Base-by-base conservation (phyloP, 2,329 filamentous ascomycete species). In the Beauveria australis region DNA sequence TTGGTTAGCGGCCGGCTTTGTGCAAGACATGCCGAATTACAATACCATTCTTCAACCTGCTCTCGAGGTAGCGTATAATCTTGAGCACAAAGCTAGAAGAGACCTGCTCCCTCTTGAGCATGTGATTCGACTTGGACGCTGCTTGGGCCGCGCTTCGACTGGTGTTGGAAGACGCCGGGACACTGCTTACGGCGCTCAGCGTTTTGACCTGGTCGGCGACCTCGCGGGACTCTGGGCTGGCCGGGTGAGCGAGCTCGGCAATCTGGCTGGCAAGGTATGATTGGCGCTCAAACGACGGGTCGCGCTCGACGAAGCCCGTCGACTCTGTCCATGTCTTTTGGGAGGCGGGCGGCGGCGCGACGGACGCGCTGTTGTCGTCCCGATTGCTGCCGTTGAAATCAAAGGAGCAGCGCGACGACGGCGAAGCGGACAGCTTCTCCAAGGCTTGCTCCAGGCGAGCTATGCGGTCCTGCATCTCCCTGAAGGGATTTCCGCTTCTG, bases 261-360 rank as follows among this genome's bases (percentile, higher is more conserved):
- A 62, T 61, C 16, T 64, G 63, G 33, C 56, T 61, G 9, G 63
- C 64, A 18, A 64, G 30, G 18, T 60, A 59, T 16, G 63, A 59
- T 41, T 65, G 62, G 30, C 62, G 48, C 19, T 60, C 57, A 44
- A 64, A 64, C 3, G 64, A 65, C 3, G 59, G 63, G 22, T 63
- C 61, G 8, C 63, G 60, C 40, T 64, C 63, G 24, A 59, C 61
- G 28, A 60, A 60, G 12, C 49, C 33, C 3, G 59, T 52, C n/a
- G 59, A 52, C 12, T 61, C 59, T n/a, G 59, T 61, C 59, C 54
- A 14, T 33, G 60, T 5, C 58, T 51, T 53, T 51, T 52, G 24
- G 43, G 59, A 33, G 49, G 60, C 47, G 56, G 14, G 16, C 26
- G 53, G 8, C 43, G 62, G 28, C 47, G 62, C 6, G 30, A 52